Percentiles rank a stretch among this genome's conserved stretches.
Conservation (phyloP, 768 basidiomycete genomes). For the Lentinula sp. region DNA sequence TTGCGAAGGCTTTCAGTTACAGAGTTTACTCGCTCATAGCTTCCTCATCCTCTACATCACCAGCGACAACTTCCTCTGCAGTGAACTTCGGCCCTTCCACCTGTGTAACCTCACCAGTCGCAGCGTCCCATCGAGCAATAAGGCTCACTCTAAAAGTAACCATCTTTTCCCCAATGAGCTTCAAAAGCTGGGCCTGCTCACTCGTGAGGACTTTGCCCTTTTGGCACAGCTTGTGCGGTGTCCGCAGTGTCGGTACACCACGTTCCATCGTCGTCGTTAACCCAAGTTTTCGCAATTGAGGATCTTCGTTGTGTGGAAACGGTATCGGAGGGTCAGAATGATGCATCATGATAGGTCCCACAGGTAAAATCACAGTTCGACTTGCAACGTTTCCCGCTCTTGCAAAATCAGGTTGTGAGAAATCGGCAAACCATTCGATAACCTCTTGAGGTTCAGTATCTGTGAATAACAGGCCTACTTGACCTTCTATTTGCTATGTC, state of each 20-base stretch:
- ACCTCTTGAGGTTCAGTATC: conserved; percentile 87
- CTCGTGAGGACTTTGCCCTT: conserved; percentile 71
- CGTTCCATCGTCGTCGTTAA: conserved; percentile 76
- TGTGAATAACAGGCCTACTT: conserved; percentile 91
- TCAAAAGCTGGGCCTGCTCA: conserved; percentile 90
- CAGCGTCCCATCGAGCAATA: conserved; percentile 66
- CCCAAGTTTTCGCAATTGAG: conserved; percentile 90
- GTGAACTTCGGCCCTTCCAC: conserved; percentile 39
- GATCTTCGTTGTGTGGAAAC: conserved; percentile 94
- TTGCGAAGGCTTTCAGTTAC: background rate
- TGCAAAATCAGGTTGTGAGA: conserved; percentile 86
- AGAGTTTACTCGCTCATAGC: conserved; percentile 45
- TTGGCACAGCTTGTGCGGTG: conserved; percentile 79
- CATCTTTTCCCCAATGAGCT: conserved; percentile 87
- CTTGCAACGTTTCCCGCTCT: conserved; percentile 79
- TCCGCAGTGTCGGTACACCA: conserved; percentile 81
- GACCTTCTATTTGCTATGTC: conserved; percentile 86
- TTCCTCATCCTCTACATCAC: conserved; percentile 29
- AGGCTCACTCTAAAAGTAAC: conserved; percentile 75
- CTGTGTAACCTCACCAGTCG: conserved; percentile 57
- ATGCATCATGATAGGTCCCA: conserved; percentile 78
- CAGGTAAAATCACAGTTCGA: conserved; percentile 69
- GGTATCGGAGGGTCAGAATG: conserved; percentile 79
- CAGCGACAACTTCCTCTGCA: conserved; percentile 27
- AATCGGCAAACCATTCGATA: conserved; percentile 89